Evolutionary conservation across 768 basidiomycete species (phyloP).

Genomic region (Kockovaella imperatae): DNA sequence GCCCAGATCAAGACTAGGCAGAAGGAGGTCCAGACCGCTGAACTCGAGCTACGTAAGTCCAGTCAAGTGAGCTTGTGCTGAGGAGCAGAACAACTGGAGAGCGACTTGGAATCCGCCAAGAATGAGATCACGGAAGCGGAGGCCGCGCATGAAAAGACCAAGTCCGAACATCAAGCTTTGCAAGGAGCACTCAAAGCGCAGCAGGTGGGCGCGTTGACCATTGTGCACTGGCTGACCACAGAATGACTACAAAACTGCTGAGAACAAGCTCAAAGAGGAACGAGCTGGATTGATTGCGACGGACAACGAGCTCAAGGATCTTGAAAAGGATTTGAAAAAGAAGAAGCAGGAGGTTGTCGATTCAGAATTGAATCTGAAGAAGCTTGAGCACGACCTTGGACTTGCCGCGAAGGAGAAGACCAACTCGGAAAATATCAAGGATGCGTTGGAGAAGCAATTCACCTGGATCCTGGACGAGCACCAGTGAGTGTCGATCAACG

Average conservation of each 20-base stretch:
- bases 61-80: neutral
- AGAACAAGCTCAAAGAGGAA: slow-evolving; percentile 69
- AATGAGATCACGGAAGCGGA: slow-evolving; percentile 49
- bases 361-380: slow-evolving; percentile 58
- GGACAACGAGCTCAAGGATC: slow-evolving; percentile 75
- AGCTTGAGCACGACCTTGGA: slow-evolving; percentile 64
- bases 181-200: slow-evolving; percentile 36
- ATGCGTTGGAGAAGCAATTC: slow-evolving; percentile 68
- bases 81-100: slow-evolving; percentile 67
- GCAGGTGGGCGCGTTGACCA: slow-evolving; percentile 17
- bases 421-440: slow-evolving; percentile 51
- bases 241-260: slow-evolving; percentile 56
- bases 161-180: slow-evolving; percentile 59
- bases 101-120: slow-evolving; percentile 57
- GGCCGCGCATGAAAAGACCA: slow-evolving; percentile 52
- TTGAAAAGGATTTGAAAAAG: slow-evolving; percentile 71
- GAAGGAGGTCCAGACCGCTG: slow-evolving; percentile 79
- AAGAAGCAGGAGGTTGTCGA: slow-evolving; percentile 67
- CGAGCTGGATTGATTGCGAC: slow-evolving; percentile 79
- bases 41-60: slow-evolving; percentile 72
- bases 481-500: slow-evolving; percentile 53
- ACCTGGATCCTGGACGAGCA: slow-evolving; percentile 85
- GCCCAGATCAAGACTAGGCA: slow-evolving; percentile 76
- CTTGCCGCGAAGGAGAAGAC: slow-evolving; percentile 60
- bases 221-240: slow-evolving; percentile 13